Percentiles rank a stretch among this genome's conserved stretches.
These are phyloP conservation scores for Rhodotorula sp. DNA, from an alignment of 1,284 basidiomycete genomes.

Conservation along the genomic window DNA sequence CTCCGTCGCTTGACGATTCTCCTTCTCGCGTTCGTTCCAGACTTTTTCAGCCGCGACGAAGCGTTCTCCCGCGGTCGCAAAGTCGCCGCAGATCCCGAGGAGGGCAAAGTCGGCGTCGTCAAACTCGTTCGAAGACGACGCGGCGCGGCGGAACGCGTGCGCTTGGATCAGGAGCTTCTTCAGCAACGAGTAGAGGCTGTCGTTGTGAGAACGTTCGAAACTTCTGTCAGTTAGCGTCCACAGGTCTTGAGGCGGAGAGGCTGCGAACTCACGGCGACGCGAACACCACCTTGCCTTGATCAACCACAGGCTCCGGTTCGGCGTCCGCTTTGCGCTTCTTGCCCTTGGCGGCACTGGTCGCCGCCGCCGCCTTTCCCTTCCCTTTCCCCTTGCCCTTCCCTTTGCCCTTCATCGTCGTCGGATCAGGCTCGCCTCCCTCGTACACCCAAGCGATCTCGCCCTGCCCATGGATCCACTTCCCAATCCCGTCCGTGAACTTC, in stretches of 20 bases:
- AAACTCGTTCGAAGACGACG: conserved; percentile 49
- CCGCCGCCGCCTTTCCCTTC: conserved; percentile 10
- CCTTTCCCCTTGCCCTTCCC: conserved; percentile 1
- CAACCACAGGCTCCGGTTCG: not conserved
- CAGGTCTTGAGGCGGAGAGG: conserved; percentile 17
- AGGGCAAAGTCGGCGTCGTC: conserved; percentile 52
- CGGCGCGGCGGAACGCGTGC: conserved; percentile 57
- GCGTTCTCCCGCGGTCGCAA: conserved; percentile 60
- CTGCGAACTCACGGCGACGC: conserved; percentile 2
- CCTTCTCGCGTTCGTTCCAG: conserved; percentile 6
- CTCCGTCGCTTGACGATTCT: not conserved
- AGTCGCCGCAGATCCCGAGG: conserved; percentile 54
- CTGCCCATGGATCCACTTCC: conserved; percentile 57
- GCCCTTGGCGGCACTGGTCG: not conserved
- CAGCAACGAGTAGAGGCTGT: conserved; percentile 58
- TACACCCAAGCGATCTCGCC: conserved; percentile 52
- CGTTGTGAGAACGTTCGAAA: conserved; percentile 45
- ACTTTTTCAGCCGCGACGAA: conserved; percentile 48
- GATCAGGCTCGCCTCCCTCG: not conserved
- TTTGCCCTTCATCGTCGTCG: not conserved
- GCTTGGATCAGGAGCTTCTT: conserved; percentile 59
- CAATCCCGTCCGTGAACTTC: conserved; percentile 53
- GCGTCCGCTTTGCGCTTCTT: not conserved
- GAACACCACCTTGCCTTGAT: conserved; percentile 1
- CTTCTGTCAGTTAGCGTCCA: not conserved